These are phyloP conservation scores for Teratosphaeria destructans DNA, from an alignment of 2,329 filamentous ascomycete species.

Conservation along the genomic window DNA sequence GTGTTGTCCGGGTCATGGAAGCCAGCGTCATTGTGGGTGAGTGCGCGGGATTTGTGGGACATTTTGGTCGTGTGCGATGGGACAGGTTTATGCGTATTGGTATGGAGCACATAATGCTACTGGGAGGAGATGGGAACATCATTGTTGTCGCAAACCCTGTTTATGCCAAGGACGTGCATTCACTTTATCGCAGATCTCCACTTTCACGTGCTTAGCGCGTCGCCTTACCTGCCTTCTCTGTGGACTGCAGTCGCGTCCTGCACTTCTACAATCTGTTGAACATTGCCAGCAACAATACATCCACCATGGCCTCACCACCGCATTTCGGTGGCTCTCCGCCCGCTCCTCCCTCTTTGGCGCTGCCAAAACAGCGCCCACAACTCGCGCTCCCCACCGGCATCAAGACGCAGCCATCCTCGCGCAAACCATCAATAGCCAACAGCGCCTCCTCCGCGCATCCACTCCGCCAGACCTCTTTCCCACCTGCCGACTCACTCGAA, in stretches of 20 bases:
- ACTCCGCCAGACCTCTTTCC: slow-evolving; percentile 72
- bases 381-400: slow-evolving; percentile 41
- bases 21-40: slow-evolving; percentile 2
- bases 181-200: background rate
- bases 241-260: background rate
- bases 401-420: slow-evolving; percentile 39
- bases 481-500: slow-evolving; percentile 45
- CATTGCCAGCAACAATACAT: background rate
- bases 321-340: background rate
- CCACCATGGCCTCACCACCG: slow-evolving; percentile 4
- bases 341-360: slow-evolving; percentile 8
- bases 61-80: background rate
- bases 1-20: slow-evolving; percentile 19
- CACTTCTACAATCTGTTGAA: background rate
- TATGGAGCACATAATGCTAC: background rate
- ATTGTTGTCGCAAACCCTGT: background rate
- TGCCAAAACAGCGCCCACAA: slow-evolving; percentile 51
- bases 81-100: background rate
- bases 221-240: background rate
- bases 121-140: background rate
- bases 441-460: slow-evolving; percentile 51
- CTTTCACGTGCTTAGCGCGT: background rate
- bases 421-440: slow-evolving; percentile 56
- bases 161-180: background rate
- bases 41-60: background rate